A percentile compares a stretch with the other conserved stretches of the same genome.
Conservation (phyloP, 2,329 filamentous ascomycete genomes). For the Knufia fluminis region DNA sequence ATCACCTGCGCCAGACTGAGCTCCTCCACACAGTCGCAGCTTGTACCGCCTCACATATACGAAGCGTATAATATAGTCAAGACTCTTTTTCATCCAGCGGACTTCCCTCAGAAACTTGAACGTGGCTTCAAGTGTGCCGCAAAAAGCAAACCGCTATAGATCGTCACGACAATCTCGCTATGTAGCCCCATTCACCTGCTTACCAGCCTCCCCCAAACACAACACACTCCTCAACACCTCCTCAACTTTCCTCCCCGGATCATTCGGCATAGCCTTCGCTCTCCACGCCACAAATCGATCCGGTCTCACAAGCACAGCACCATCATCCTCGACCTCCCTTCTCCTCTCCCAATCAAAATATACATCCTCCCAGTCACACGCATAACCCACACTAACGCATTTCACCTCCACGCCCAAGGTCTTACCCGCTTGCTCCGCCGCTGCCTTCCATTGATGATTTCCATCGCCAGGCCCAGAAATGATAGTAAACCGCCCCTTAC, state of each 20-base stretch:
- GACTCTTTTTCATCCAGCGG: too few relatives aligned
- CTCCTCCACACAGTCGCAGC: too few relatives aligned
- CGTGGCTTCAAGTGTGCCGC: too few relatives aligned
- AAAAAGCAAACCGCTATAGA: too few relatives aligned
- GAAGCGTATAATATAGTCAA: too few relatives aligned
- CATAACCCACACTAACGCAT: slow-evolving; percentile 46
- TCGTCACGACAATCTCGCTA: too few relatives aligned
- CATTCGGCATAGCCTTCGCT: slow-evolving; percentile 15
- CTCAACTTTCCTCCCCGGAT: slow-evolving; percentile 8
- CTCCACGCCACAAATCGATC: slow-evolving; percentile 53
- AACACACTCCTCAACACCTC: slow-evolving; percentile 9
- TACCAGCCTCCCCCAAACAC: background rate
- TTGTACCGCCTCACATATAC: too few relatives aligned
- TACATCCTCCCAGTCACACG: slow-evolving; percentile 52
- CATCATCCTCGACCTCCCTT: slow-evolving; percentile 48
- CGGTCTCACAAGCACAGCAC: slow-evolving; percentile 49
- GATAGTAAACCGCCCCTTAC: slow-evolving; percentile 44
- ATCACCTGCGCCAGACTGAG: too few relatives aligned
- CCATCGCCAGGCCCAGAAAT: slow-evolving; percentile 48
- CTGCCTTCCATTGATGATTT: slow-evolving; percentile 38
- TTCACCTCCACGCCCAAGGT: slow-evolving; percentile 40
- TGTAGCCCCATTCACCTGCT: background rate
- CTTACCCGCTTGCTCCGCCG: slow-evolving; percentile 34
- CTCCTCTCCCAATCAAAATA: slow-evolving; percentile 51
- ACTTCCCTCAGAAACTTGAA: too few relatives aligned